Evolutionary conservation across 371 early-diverging fungal species (phyloP), one percentile per base, ranked within the genome.

Genomic region (Nematocida sp.): DNA sequence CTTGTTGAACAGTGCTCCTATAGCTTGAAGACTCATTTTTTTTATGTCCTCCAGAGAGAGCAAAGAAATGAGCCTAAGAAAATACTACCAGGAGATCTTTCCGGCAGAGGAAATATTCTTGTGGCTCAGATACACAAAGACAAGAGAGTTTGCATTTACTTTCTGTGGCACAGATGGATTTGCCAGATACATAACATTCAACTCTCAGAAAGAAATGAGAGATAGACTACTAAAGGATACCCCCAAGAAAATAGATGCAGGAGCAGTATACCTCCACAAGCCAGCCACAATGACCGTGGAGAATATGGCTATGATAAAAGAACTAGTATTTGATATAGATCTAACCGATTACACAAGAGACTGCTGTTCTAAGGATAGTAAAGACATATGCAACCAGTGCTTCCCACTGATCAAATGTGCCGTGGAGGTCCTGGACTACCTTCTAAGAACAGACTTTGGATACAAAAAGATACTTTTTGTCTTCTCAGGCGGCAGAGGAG

Each of bases 301-400:
- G 1, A 91, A 92, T 70, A 80, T 82, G 11, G 89, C 93, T 0
- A 78, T 88, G 19, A 86, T 88, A 57, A 89, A 91, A 77, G 99
- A 98, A 80, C 84, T 98, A 9, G 94, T 96, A n/a, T 92, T 98
- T 85, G 96, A 98, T 89, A 92, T 98, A 74, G 99, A 98, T 87
- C 90, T 98, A 89, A 96, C 96, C 0, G 99, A 98, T 83, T 98
- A 98, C 81, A 85, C 91, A 38, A 87, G 96, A 77, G 90, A 89
- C 0, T 96, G 96, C 78, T 95, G 96, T 86, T 86, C 83, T 85
- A n/a, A n/a, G n/a, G n/a, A n/a, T n/a, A 88, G 84, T 45, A 82
- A 74, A 27, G 85, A 86, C 77, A 88, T 95, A 19, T 96, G 96
- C 81, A 62, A 64, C 2, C 88, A 87, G 79, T 98, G 99, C 83